Base-by-base conservation (phyloP, 805 yeast species). In the Grigorovia humatica region DNA sequence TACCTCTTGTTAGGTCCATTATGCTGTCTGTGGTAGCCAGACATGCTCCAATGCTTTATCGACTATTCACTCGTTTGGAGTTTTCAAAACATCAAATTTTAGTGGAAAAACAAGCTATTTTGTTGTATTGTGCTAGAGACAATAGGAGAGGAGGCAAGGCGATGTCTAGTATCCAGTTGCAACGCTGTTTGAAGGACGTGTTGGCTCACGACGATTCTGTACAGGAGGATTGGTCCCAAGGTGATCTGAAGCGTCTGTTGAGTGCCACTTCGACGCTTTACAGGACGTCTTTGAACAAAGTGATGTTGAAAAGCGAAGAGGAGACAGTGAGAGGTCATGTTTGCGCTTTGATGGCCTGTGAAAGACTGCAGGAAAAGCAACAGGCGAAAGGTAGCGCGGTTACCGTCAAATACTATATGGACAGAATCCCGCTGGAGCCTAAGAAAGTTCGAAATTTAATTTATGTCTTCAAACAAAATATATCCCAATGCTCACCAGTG, bases 291-390 rank as follows among this genome's bases (percentile, higher is more conserved):
- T 70, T 83, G n/a, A 78, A 72, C 51, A 73, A 75, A 55, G 71
- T 72, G 46, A 76, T 77, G 53, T 63, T 84, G 20, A 74, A 78
- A 13, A 73, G 74, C 27, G 73, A 73, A 43, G 78, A 80, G 49
- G 90, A 85, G 55, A 69, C 77, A 1, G 88, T 88, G 1, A 70
- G 91, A 50, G 75, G 74, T 51, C 90, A 85, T 62, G 63, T 85
- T 12, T 81, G 88, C 63, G 85, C 88, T 5, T 78, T 70, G 55
- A 62, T 83, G 23, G 83, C 86, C 0, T 76, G 77, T 13, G 81
- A 80, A 52, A 72, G 73, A 54, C 73, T 77, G 44, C 68, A 69
- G 12, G 66, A 69, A 11, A 66, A 66, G 40, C 68, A 77, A 30
- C 18, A n/a, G 43, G 38, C 48, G 6, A 43, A 38, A 30, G 32